Conservation (phyloP, 2,329 filamentous ascomycete species). For the Truncatella angustata region DNA sequence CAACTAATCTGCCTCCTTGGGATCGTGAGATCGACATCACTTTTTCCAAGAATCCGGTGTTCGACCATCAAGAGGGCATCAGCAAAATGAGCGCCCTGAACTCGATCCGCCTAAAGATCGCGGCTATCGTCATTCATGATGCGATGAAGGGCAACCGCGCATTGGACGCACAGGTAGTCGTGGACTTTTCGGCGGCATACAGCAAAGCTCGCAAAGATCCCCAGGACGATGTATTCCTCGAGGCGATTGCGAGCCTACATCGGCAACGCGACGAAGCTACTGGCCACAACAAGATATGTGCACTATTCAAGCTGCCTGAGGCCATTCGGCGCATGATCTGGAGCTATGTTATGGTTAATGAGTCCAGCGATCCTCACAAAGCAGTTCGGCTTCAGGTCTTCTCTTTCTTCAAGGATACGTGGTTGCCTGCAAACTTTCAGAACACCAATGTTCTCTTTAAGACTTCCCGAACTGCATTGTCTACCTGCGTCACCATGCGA, state of each 20-base stretch:
- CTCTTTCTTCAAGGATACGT: constrained; percentile 6
- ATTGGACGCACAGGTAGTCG: constrained; percentile 1
- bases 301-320: not conserved
- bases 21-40: no score
- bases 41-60: no score
- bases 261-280: not conserved
- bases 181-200: not conserved
- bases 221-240: not conserved
- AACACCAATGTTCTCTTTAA: not conserved
- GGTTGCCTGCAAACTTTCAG: constrained; percentile 2
- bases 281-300: not conserved
- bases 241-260: not conserved
- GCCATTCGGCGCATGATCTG: constrained; percentile 5
- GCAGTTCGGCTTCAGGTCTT: constrained; percentile 7
- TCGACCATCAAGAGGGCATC: no score
- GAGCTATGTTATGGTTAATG: constrained; percentile 1
- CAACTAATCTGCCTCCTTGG: no score
- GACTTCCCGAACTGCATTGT: not conserved
- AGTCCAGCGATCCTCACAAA: not conserved
- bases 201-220: not conserved
- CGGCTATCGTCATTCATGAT: no score
- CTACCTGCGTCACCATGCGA: constrained; percentile 1
- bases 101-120: no score
- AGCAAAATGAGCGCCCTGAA: no score
- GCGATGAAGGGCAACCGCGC: no score